These are phyloP conservation scores for Colletotrichum orchidophilum DNA, from an alignment of 2,329 filamentous ascomycete genomes.

Conservation along the genomic window DNA sequence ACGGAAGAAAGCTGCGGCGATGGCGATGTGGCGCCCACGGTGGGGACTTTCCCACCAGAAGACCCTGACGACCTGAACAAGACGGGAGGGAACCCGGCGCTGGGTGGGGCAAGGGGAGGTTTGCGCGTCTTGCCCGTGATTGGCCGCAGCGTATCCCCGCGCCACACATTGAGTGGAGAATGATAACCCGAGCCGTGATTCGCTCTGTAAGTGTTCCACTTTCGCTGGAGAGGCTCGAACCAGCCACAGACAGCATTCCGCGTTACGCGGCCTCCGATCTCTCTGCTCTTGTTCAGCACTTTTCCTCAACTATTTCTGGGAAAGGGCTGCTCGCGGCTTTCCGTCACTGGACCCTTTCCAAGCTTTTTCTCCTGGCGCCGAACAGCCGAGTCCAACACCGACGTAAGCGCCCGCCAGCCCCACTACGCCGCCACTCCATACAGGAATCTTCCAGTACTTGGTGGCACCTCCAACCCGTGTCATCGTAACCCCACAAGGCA, in stretches of 20 bases:
- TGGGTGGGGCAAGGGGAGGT: background rate
- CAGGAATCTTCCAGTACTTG: background rate
- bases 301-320: background rate
- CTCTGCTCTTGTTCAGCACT: background rate
- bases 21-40: background rate
- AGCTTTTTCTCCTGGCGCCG: background rate
- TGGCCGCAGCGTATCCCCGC: background rate
- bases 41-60: background rate
- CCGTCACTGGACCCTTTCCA: background rate
- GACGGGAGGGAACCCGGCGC: background rate
- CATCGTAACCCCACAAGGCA: background rate
- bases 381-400: background rate
- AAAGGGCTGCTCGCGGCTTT: background rate
- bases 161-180: background rate
- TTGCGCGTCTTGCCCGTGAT: slow-evolving; percentile 12
- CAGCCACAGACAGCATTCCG: slow-evolving; percentile 13
- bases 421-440: background rate
- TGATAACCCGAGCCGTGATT: background rate
- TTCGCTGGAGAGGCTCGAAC: background rate
- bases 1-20: background rate
- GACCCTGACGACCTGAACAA: slow-evolving; percentile 21
- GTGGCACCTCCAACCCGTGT: background rate
- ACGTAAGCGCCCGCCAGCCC: too few relatives aligned
- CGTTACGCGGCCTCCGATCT: slow-evolving; percentile 26
- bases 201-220: background rate